Evolutionary conservation across 805 yeast species (phyloP).

Genomic region (Ogataea paradorogensis): DNA sequence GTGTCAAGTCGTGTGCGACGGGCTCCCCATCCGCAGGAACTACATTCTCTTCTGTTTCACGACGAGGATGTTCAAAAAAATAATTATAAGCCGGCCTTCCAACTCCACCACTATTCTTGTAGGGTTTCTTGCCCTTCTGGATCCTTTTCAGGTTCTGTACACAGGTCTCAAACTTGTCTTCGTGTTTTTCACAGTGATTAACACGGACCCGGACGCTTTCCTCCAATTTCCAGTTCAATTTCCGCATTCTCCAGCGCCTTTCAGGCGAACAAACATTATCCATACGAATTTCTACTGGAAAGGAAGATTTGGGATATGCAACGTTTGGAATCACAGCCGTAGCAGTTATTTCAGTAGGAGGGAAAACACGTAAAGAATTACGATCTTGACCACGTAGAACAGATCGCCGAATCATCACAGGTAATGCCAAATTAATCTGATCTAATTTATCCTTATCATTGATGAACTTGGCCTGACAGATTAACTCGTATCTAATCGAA

Average conservation of each 20-base stretch:
- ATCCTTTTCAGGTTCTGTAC: slow-evolving; percentile 40
- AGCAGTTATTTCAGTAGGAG: slow-evolving; percentile 90
- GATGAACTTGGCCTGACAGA: slow-evolving; percentile 55
- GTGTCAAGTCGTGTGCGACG: slow-evolving; percentile 7
- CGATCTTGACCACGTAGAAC: slow-evolving; percentile 79
- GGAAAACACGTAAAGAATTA: slow-evolving; percentile 86
- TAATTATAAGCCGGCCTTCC: slow-evolving; percentile 26
- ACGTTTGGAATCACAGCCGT: slow-evolving; percentile 86
- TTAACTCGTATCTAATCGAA: slow-evolving; percentile 67
- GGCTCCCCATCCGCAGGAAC: background rate
- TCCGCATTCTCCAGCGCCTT: slow-evolving; percentile 88
- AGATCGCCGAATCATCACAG: slow-evolving; percentile 73
- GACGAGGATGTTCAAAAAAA: slow-evolving; percentile 28
- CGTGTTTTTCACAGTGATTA: slow-evolving; percentile 57
- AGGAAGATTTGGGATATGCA: slow-evolving; percentile 80
- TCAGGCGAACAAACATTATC: slow-evolving; percentile 64
- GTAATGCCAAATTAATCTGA: slow-evolving; percentile 48
- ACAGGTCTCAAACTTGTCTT: slow-evolving; percentile 42
- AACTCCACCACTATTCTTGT: slow-evolving; percentile 30
- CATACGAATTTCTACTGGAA: slow-evolving; percentile 77
- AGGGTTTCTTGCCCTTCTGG: slow-evolving; percentile 23
- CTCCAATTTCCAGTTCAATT: slow-evolving; percentile 84
- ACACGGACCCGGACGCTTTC: slow-evolving; percentile 68
- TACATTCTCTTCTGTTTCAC: slow-evolving; percentile 4
- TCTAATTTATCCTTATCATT: slow-evolving; percentile 33